Evolutionary conservation across 1,284 basidiomycete genomes (phyloP).

Genomic region (Puccinia horiana): DNA sequence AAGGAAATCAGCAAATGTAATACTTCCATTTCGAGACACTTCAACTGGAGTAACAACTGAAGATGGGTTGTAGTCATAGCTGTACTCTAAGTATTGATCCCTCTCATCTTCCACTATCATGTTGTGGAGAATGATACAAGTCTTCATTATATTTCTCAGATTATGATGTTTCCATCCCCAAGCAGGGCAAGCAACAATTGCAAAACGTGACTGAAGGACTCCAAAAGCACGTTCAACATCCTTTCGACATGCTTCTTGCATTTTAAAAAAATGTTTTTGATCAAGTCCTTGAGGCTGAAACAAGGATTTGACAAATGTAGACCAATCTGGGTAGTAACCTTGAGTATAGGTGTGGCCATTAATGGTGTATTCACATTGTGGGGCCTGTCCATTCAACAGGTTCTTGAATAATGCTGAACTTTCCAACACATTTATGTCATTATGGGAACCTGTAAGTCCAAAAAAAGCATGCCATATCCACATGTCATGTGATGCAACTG

Average conservation of each 20-base stretch:
- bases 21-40: neutral
- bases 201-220: conserved; percentile 18
- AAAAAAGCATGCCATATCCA: conserved; percentile 22
- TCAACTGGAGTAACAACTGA: neutral
- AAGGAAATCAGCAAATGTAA: neutral
- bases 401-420: neutral
- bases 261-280: neutral
- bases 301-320: conserved; percentile 1
- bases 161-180: neutral
- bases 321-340: conserved; percentile 15
- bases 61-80: neutral
- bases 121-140: conserved; percentile 17
- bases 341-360: neutral
- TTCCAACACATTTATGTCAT: too few relatives aligned
- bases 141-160: conserved; percentile 3
- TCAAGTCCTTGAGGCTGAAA: neutral
- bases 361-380: neutral
- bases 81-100: neutral
- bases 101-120: conserved; percentile 19
- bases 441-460: too few relatives aligned
- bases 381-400: neutral
- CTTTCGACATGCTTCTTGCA: neutral
- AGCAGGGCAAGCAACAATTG: neutral
- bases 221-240: conserved; percentile 17
- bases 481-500: conserved; percentile 4